These are phyloP conservation scores for Ceratobasidium sp. DNA, from an alignment of 1,284 basidiomycete genomes.

Conservation along the genomic window DNA sequence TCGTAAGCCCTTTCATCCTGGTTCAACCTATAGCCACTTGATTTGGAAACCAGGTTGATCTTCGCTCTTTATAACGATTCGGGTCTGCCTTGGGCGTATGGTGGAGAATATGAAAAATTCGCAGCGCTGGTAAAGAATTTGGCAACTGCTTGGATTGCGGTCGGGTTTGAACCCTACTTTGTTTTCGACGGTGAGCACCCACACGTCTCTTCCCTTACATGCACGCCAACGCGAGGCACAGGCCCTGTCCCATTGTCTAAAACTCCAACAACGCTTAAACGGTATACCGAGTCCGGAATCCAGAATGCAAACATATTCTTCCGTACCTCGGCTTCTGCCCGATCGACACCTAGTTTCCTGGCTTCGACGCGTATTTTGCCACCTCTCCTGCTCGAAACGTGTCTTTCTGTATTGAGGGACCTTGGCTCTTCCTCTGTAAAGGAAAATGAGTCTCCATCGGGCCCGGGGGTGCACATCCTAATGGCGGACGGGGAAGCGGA, in stretches of 20 bases:
- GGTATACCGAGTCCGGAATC: slow-evolving; percentile 62
- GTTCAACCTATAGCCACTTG: slow-evolving; percentile 6
- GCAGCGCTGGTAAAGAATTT: slow-evolving; percentile 59
- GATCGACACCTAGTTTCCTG: slow-evolving; percentile 72
- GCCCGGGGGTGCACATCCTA: slow-evolving; percentile 57
- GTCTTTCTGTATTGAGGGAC: slow-evolving; percentile 62
- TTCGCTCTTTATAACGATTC: slow-evolving; percentile 70
- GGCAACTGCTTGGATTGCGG: slow-evolving; percentile 69
- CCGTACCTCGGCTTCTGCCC: slow-evolving; percentile 73
- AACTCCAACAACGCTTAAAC: slow-evolving; percentile 69
- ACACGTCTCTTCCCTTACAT: neutral
- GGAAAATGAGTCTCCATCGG: slow-evolving; percentile 38
- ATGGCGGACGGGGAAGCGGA: slow-evolving; percentile 88
- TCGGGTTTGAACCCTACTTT: slow-evolving; percentile 78
- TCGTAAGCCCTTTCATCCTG: slow-evolving; percentile 65
- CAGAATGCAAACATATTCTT: slow-evolving; percentile 78
- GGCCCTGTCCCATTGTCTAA: slow-evolving; percentile 76
- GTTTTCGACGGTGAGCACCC: slow-evolving; percentile 84
- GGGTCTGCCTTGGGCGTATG: slow-evolving; percentile 79
- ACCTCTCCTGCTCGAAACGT: slow-evolving; percentile 67
- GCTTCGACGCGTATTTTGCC: slow-evolving; percentile 77
- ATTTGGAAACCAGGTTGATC: slow-evolving; percentile 65
- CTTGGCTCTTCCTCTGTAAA: slow-evolving; percentile 34
- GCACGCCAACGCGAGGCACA: slow-evolving; percentile 48
- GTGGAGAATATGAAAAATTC: slow-evolving; percentile 78